Base-by-base conservation (phyloP, 352 stramenopile genomes). In the Phytophthora colocasiae region DNA sequence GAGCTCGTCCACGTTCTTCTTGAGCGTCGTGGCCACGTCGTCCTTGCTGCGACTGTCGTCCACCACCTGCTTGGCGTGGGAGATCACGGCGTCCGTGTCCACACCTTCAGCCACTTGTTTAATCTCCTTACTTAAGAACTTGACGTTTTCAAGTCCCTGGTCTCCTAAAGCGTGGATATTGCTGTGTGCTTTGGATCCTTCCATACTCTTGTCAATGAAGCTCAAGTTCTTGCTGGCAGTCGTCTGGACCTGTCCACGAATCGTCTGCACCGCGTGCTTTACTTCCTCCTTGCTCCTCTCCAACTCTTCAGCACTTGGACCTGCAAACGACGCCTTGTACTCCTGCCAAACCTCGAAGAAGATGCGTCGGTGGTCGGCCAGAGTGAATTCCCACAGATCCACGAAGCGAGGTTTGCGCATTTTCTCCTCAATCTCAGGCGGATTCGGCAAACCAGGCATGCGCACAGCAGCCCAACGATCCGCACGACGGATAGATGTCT, bases 331-430 rank as follows among this genome's bases (percentile, higher is more conserved):
- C 29, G 61, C 63, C 52, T 83, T 81, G 73, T 94, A 96, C 44
- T 96, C 83, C 6, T 71, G 69, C 84, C 85, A 96, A 7, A 88
- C 83, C 38, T 91, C 80, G 43, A 59, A 58, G 34, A 85, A 72
- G 56, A 89, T 81, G 39, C 80, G 84, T 8, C 51, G 31, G 62
- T 96, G 86, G 69, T 96, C 88, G 2, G 68, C 78, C 38, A 89
- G 31, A 32, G 88, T 87, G 66, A 91, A 80, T 65, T 93, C 84
- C 85, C 85, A 96, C 46, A 96, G 75, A 55, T 96, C 84, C 12
- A 83, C 73, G 59, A 91, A 91, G 51, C 22, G 67, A 49, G 85
- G 81, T 32, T 80, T 40, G 17, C 73, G 71, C 51, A 85, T 40
- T 51, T 77, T 32, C 32, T 73, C 66, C 58, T 81, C 73, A 1